Evolutionary conservation across 441 rosid genomes (phyloP).

Genomic region (Populus hybrid): DNA sequence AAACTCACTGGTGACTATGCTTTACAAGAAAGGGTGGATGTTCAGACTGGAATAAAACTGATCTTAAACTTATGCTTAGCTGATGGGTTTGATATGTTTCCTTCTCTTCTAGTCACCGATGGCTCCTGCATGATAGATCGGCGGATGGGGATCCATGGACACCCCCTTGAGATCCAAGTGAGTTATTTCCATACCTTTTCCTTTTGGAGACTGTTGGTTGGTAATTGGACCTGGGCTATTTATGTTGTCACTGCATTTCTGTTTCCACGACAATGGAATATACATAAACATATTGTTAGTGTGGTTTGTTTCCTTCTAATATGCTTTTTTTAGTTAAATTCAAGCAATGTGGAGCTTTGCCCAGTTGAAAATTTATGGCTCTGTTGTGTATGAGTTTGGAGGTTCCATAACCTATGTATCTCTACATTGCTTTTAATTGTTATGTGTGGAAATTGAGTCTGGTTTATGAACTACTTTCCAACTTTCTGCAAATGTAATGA

Average conservation of each 20-base stretch:
- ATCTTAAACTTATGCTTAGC: conserved; percentile 74
- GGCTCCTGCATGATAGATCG: conserved; percentile 98
- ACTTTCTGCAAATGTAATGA: background rate
- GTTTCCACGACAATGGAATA: background rate
- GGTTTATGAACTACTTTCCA: background rate
- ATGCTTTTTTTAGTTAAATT: background rate
- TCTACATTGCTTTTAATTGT: background rate
- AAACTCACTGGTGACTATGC: conserved; percentile 86
- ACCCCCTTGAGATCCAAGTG: conserved; percentile 98
- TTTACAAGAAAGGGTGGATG: conserved; percentile 93
- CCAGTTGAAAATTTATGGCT: background rate
- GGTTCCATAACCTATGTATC: background rate
- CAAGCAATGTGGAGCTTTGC: background rate
- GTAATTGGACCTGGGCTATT: background rate
- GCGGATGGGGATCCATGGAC: conserved; percentile 95
- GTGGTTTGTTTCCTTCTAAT: background rate
- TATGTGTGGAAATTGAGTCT: background rate
- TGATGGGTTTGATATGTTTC: conserved; percentile 97
- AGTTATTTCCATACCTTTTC: conserved; percentile 17
- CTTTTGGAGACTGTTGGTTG: background rate
- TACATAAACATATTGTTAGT: background rate
- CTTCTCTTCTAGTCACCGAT: conserved; percentile 83
- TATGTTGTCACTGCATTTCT: background rate
- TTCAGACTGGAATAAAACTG: conserved; percentile 85
- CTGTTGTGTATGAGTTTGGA: background rate